Evolutionary conservation across 257 asterid genomes (phyloP).

Genomic region (Fraxinus cuspidata): DNA sequence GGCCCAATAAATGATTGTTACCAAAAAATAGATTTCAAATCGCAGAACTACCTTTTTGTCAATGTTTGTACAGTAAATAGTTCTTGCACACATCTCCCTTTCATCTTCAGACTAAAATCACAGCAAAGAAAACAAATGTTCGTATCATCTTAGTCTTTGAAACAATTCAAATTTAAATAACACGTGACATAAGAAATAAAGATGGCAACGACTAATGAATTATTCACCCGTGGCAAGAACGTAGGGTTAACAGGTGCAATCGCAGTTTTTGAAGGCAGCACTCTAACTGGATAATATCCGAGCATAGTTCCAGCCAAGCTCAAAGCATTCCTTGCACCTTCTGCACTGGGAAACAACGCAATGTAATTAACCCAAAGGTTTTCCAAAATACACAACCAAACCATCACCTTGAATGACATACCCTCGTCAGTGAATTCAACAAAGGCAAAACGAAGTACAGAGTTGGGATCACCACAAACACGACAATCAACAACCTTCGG

Average conservation of each 20-base stretch:
- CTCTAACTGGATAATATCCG: conserved; percentile 72
- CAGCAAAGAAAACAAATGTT: conserved; percentile 16
- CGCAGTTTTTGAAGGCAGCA: conserved; percentile 80
- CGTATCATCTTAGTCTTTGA: conserved; percentile 10
- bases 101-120: conserved; percentile 73
- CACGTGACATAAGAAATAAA: not conserved
- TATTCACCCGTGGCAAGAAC: conserved; percentile 65
- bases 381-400: conserved; percentile 15
- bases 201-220: conserved; percentile 1
- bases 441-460: conserved; percentile 75
- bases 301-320: conserved; percentile 78
- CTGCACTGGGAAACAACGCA: conserved; percentile 41
- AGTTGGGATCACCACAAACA: conserved; percentile 78
- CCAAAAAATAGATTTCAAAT: conserved; percentile 11
- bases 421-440: conserved; percentile 76
- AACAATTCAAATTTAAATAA: not conserved
- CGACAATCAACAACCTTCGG: conserved; percentile 81
- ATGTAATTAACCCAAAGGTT: conserved; percentile 14
- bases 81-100: conserved; percentile 89
- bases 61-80: conserved; percentile 78
- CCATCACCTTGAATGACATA: conserved; percentile 24
- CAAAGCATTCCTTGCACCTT: conserved; percentile 74
- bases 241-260: conserved; percentile 81
- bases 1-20: not conserved
- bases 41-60: conserved; percentile 63